Evolutionary conservation across 23 red algal species (phyloP), one percentile per base, ranked within the genome.

Genomic region (Porphyridium purpureum): DNA sequence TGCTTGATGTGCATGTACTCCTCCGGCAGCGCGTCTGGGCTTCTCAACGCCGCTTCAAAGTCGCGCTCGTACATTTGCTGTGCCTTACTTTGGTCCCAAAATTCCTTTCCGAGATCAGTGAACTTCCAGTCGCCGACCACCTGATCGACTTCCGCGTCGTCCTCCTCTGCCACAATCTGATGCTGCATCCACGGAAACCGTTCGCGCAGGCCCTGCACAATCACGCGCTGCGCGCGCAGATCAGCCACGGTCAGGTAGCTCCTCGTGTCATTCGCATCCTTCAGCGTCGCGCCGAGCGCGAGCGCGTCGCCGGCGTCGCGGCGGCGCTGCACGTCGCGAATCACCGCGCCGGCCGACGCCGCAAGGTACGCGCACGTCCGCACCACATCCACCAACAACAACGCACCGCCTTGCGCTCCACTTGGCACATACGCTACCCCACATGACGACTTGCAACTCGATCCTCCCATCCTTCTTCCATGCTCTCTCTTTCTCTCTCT

Each of bases 111-210:
- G n/a, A n/a, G n/a, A n/a, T n/a, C n/a, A n/a, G n/a, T n/a, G n/a
- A n/a, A n/a, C n/a, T n/a, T n/a, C n/a, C n/a, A n/a, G 3, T 48
- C 44, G 44, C 44, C 44, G 2, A 22, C 44, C 5, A 48, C 44
- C 14, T 15, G 17, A 3, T 15, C 44, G 1, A 22, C 44, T 3
- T 15, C 23, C 44, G 44, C 44, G 3, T 42, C 33, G 50, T 69
- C 64, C 48, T 69, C 64, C 49, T 69, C 64, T 4, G 44, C 41
- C 27, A 69, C 50, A 17, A 69, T 51, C 1, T 47, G 20, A n/a
- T n/a, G n/a, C n/a, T n/a, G n/a, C 1, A 69, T 15, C 4, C 11
- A 2, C 1, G 64, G 64, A 35, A 53, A 53, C 0, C 9, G 11
- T 7, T 20, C 4, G 6, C 49, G 64, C 6, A 54, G 48, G 2